Evolutionary conservation across 169 alveolate species (phyloP), one percentile per base, ranked within the genome.

Genomic region (Plasmodium gaboni): DNA sequence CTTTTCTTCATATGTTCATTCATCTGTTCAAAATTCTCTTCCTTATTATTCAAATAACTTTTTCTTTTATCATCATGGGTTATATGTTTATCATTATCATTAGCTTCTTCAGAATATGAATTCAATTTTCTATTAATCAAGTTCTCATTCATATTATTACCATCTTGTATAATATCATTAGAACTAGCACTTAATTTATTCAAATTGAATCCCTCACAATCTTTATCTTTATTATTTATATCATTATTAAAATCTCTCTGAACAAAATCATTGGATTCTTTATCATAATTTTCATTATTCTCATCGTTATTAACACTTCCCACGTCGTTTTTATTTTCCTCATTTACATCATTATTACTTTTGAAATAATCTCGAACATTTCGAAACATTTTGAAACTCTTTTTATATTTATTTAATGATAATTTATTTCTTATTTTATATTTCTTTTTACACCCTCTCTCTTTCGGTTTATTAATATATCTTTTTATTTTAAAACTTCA

Each of bases 291-390:
- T 44, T 22, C 26, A 46, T n/a, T 68, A 65, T 59, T 65, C 26
- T 51, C 72, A 50, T 46, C 48, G 10, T 7, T 48, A 32, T 48
- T 22, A 44, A 8, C 44, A 42, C 59, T 17, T 64, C 73, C 48
- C 48, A 51, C 72, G 10, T 74, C 63, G 8, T 85, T 61, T 5
- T 57, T 48, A 1, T 87, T 91, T 86, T 12, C 22, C 61, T 93
- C 78, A 28, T 90, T 26, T 88, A 91, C 42, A 70, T 93, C 68
- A 88, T 83, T 69, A 92, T 76, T 88, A 69, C 87, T 64, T 86
- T 88, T 55, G 46, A 76, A 76, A 42, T 76, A 76, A 24, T 76
- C 88, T 7, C 76, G 2, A 26, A 64, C 74, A 76, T 76, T 76
- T 24, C 74, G 48, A 55, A 64, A 63, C 88, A 76, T 76, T 24